Percentiles rank a stretch among this genome's conserved stretches.
These are phyloP conservation scores for Rhodotorula glutinis DNA, from an alignment of 1,284 basidiomycete species.

Conservation along the genomic window DNA sequence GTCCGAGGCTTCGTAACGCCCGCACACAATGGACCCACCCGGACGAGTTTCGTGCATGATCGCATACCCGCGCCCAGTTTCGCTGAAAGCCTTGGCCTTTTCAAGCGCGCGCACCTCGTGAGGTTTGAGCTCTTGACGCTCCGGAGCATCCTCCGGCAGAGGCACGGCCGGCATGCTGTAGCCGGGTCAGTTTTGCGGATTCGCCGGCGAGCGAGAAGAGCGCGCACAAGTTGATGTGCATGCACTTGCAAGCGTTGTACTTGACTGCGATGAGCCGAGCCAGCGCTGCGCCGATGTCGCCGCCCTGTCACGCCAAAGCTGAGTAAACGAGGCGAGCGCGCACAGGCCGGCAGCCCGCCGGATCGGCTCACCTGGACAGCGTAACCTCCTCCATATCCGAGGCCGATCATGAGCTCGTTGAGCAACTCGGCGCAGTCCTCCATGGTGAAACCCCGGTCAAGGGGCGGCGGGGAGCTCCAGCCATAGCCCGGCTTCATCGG, in stretches of 20 bases:
- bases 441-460: slow-evolving; percentile 45
- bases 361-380: slow-evolving; percentile 42
- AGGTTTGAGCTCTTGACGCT: slow-evolving; percentile 8
- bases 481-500: slow-evolving; percentile 47
- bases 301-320: slow-evolving; percentile 19
- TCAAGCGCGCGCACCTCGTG: slow-evolving; percentile 16
- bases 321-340: too few relatives aligned
- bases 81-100: slow-evolving; percentile 13
- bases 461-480: slow-evolving; percentile 33
- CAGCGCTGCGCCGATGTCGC: slow-evolving; percentile 35
- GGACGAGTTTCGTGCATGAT: slow-evolving; percentile 47
- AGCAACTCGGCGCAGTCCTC: slow-evolving; percentile 44
- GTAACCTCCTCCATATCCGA: slow-evolving; percentile 47
- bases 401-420: slow-evolving; percentile 47
- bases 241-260: slow-evolving; percentile 19
- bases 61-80: slow-evolving; percentile 29
- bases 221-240: slow-evolving; percentile 36
- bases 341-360: too few relatives aligned
- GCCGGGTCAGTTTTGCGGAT: neutral
- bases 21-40: slow-evolving; percentile 25
- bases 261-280: slow-evolving; percentile 22
- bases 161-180: slow-evolving; percentile 16
- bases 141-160: neutral
- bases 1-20: too few relatives aligned
- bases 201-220: neutral